Evolutionary conservation across 768 basidiomycete species (phyloP).

Genomic region (Kwoniella europaea): DNA sequence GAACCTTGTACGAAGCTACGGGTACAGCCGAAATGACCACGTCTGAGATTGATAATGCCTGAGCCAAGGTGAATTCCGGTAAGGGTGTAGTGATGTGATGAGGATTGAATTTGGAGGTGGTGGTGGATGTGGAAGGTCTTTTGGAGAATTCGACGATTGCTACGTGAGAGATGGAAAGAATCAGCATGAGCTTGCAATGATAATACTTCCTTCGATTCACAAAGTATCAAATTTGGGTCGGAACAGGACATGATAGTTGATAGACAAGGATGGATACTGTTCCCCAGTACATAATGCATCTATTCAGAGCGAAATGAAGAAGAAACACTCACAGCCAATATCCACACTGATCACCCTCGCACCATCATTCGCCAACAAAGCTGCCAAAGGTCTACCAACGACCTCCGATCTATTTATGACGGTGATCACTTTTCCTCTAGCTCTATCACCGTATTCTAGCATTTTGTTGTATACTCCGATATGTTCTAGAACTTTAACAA

Average conservation of each 20-base stretch:
- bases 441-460: constrained; percentile 90
- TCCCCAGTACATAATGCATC: too few species aligned
- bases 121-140: constrained; percentile 63
- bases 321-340: constrained; percentile 71
- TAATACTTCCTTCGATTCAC: too few species aligned
- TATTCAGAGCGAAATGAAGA: not conserved
- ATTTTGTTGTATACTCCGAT: constrained; percentile 91
- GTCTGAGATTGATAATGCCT: constrained; percentile 83
- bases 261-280: too few species aligned
- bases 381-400: constrained; percentile 94
- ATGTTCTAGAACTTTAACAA: constrained; percentile 92
- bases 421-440: constrained; percentile 75
- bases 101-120: constrained; percentile 71
- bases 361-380: constrained; percentile 92
- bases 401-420: constrained; percentile 98
- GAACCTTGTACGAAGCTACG: constrained; percentile 78
- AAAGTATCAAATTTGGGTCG: too few species aligned
- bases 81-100: constrained; percentile 78
- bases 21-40: constrained; percentile 96
- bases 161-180: constrained; percentile 7
- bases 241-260: too few species aligned
- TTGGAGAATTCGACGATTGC: constrained; percentile 94
- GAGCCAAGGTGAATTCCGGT: constrained; percentile 69
- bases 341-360: constrained; percentile 94
- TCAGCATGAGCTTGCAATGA: too few species aligned